A percentile compares a stretch with the other conserved stretches of the same genome.
These are phyloP conservation scores for Ceratocystis smalleyi DNA, from an alignment of 2,329 filamentous ascomycete species.

Conservation along the genomic window DNA sequence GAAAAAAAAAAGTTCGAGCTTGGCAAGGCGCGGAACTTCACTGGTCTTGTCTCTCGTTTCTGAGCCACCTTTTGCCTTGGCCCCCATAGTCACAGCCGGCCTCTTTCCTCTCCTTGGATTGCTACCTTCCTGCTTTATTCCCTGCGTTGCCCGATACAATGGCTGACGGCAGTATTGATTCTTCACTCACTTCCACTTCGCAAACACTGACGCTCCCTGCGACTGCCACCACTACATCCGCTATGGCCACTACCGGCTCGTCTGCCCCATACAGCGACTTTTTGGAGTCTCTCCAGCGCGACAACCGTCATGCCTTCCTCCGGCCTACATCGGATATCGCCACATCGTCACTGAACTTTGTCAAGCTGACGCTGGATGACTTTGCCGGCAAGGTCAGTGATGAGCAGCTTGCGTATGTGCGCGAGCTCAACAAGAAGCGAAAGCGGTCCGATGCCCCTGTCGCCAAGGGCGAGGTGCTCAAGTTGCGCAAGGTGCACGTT, in stretches of 20 bases:
- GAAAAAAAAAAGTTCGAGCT: conserved; percentile 16
- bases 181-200: conserved; percentile 48
- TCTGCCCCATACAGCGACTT: conserved; percentile 32
- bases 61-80: not conserved
- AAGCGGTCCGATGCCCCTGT: conserved; percentile 46
- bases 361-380: conserved; percentile 67
- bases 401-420: conserved; percentile 52
- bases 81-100: not conserved
- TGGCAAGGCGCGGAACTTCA: not conserved
- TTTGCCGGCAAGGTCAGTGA: conserved; percentile 61
- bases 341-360: conserved; percentile 52
- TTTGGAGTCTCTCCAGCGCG: conserved; percentile 40
- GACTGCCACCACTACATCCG: conserved; percentile 26
- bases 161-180: conserved; percentile 24
- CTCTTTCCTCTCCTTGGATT: not conserved
- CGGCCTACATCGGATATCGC: conserved; percentile 53
- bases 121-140: not conserved
- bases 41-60: not conserved
- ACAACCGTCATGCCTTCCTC: conserved; percentile 59
- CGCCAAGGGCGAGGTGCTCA: conserved; percentile 40
- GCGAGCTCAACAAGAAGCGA: conserved; percentile 56
- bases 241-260: conserved; percentile 21
- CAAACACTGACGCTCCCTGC: conserved; percentile 42
- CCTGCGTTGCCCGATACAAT: conserved; percentile 15
- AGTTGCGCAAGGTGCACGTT: conserved; percentile 67